Evolutionary conservation across 129 eudicot genomes (phyloP).

Genomic region (Ambrosia trifida): DNA sequence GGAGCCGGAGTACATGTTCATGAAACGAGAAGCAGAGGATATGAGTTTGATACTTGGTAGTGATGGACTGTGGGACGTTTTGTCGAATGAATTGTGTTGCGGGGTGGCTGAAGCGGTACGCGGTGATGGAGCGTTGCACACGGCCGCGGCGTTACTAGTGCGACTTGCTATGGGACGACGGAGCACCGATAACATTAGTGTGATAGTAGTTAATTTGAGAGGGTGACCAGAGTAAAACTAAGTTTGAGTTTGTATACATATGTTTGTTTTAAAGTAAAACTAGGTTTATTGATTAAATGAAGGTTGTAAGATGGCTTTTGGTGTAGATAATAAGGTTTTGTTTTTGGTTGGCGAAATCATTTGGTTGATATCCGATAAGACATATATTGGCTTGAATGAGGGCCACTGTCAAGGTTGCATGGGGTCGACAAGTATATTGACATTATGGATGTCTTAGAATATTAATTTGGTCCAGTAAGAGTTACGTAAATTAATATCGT

Average conservation of each 20-base stretch:
- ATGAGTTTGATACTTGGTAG: slow-evolving; percentile 48
- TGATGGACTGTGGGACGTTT: slow-evolving; percentile 63
- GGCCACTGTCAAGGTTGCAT: too few species aligned
- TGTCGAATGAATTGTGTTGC: slow-evolving; percentile 42
- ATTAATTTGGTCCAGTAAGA: too few species aligned
- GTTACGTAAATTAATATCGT: too few species aligned
- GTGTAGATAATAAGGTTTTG: too few species aligned
- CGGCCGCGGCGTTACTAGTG: slow-evolving; percentile 35
- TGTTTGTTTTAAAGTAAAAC: background rate
- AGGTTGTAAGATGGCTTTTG: background rate
- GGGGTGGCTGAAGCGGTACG: slow-evolving; percentile 19
- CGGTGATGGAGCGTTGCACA: background rate
- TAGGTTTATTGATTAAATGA: background rate
- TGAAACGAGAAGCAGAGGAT: slow-evolving; percentile 39
- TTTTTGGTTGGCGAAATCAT: too few species aligned
- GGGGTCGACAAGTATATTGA: too few species aligned
- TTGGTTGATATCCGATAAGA: too few species aligned
- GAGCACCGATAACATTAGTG: slow-evolving; percentile 53
- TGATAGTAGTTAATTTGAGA: slow-evolving; percentile 52
- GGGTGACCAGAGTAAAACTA: background rate
- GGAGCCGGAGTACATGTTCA: slow-evolving; percentile 49
- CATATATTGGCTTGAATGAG: too few species aligned
- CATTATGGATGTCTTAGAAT: too few species aligned
- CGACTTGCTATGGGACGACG: slow-evolving; percentile 55
- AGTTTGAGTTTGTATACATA: background rate